phyloP scores from a whole-genome alignment of 2,329 filamentous ascomycete species.

The Ilyonectria sp. region DNA sequence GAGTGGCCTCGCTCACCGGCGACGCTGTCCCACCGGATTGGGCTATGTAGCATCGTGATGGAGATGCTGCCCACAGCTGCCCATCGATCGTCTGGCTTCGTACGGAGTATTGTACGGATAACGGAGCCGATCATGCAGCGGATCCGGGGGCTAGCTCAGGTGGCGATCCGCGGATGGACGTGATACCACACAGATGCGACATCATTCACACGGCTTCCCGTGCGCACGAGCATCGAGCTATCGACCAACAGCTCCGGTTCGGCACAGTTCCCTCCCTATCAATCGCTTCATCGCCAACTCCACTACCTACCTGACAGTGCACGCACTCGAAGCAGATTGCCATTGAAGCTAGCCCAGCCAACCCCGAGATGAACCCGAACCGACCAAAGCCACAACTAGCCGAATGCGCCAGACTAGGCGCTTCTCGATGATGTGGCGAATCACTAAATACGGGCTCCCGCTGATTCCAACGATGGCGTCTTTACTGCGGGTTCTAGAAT shows the following conservation, averaged over 20 bases:
- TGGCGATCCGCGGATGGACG: not conserved
- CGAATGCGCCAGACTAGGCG: not conserved
- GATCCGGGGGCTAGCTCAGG: constrained; percentile 2
- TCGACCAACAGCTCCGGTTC: not conserved
- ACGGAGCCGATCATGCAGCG: constrained; percentile 6
- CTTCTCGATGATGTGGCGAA: too few relatives aligned
- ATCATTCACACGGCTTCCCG: not conserved
- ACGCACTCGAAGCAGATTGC: not conserved
- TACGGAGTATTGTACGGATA: not conserved
- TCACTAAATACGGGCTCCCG: too few relatives aligned
- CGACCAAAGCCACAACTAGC: not conserved
- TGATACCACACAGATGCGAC: not conserved
- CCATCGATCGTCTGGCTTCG: not conserved
- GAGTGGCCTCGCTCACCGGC: not conserved
- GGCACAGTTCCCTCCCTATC: not conserved
- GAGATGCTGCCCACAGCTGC: not conserved
- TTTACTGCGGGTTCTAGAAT: too few relatives aligned
- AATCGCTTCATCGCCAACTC: not conserved
- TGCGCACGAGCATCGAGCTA: not conserved
- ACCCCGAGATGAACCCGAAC: not conserved
- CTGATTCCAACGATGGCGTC: too few relatives aligned
- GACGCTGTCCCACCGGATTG: not conserved
- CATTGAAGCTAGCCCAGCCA: not conserved
- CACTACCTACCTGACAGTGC: not conserved
- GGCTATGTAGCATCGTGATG: not conserved